Percentiles rank a stretch among this genome's conserved stretches.
phyloP scores from a whole-genome alignment of 352 stramenopile genomes.

The Globisporangium solare region DNA sequence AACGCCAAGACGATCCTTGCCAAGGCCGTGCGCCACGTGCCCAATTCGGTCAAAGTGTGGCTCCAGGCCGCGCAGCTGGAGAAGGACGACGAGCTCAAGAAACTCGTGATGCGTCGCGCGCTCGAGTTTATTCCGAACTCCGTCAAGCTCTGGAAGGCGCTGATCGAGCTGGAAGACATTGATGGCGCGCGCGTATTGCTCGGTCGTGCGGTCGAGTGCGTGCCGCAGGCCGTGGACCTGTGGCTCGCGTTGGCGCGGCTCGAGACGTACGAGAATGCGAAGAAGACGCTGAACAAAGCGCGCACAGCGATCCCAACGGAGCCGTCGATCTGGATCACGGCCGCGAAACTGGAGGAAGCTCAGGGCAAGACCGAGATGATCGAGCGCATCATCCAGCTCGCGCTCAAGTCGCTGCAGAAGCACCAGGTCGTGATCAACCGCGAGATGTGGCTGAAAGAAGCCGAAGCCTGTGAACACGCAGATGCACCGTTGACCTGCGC shows the following conservation, averaged over 20 bases:
- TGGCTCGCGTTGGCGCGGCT: constrained; percentile 97
- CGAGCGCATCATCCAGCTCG: constrained; percentile 81
- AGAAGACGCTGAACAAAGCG: constrained; percentile 96
- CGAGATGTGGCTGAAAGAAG: constrained; percentile 96
- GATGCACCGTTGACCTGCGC: constrained; percentile 91
- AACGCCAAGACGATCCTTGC: constrained; percentile 97
- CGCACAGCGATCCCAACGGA: constrained; percentile 94
- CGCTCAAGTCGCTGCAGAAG: constrained; percentile 86
- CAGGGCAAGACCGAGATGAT: constrained; percentile 86
- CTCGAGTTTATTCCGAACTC: constrained; percentile 97
- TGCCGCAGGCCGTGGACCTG: constrained; percentile 96
- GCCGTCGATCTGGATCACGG: constrained; percentile 97
- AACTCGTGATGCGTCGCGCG: constrained; percentile 85
- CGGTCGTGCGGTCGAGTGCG: constrained; percentile 96
- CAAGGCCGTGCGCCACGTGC: constrained; percentile 91
- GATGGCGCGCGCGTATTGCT: constrained; percentile 96
- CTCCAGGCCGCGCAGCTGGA: constrained; percentile 95
- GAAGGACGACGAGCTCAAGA: constrained; percentile 81
- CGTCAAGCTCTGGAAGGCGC: constrained; percentile 97
- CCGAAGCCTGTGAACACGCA: constrained; percentile 90
- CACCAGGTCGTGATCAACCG: constrained; percentile 92
- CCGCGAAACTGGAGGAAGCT: constrained; percentile 98
- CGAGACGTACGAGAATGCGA: constrained; percentile 98
- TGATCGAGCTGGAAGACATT: constrained; percentile 97
- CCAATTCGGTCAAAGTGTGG: constrained; percentile 95